These are phyloP conservation scores for Ajuga reptans DNA, from an alignment of 305 asterid genomes.

Conservation along the genomic window DNA sequence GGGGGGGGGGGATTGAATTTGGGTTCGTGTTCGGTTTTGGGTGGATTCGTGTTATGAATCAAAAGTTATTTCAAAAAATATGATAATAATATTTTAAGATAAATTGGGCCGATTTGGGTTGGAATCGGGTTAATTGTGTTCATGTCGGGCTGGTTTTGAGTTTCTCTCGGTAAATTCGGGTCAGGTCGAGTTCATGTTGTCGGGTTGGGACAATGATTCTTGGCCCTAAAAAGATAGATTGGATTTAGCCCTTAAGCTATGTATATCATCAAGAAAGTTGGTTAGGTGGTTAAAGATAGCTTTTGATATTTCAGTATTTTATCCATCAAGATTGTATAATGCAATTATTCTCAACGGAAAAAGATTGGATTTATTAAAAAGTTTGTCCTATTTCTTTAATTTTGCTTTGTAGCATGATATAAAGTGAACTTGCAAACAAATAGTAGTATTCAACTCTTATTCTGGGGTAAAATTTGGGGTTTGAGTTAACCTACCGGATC, in stretches of 20 bases:
- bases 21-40: neutral
- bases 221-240: neutral
- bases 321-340: neutral
- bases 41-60: too few species aligned
- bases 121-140: too few species aligned
- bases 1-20: too few species aligned
- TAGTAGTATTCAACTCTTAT: neutral
- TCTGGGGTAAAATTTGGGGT: neutral
- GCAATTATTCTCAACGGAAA: neutral
- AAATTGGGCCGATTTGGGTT: too few species aligned
- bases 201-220: too few species aligned
- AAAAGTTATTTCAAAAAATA: too few species aligned
- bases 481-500: neutral
- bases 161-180: too few species aligned
- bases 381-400: too few species aligned
- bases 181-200: too few species aligned
- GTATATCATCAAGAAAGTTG: neutral
- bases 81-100: too few species aligned
- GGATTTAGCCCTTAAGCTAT: neutral
- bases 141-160: too few species aligned
- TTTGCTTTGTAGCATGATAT: neutral
- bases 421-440: neutral
- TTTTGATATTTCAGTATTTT: neutral
- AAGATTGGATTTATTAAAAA: neutral
- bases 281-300: neutral